phyloP scores from a whole-genome alignment of 768 basidiomycete genomes.

The Gymnopilus junonius region DNA sequence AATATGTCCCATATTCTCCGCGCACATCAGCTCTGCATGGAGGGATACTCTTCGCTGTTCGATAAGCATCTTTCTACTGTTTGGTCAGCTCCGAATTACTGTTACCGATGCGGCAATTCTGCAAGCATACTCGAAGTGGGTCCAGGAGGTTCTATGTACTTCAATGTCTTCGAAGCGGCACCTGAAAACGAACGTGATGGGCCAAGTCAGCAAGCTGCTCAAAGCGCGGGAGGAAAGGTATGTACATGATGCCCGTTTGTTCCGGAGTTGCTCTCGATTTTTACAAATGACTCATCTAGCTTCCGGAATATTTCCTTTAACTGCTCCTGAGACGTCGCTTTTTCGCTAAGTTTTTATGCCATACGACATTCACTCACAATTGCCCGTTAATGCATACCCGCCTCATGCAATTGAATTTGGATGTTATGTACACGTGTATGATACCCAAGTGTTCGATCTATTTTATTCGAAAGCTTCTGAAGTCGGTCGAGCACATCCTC shows the following conservation, averaged over 20 bases:
- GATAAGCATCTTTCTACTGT: conserved; percentile 96
- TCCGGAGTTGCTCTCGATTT: background rate
- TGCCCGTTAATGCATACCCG: background rate
- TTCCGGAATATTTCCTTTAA: conserved; percentile 81
- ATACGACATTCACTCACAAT: background rate
- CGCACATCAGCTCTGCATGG: conserved; percentile 99
- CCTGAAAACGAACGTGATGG: conserved; percentile 97
- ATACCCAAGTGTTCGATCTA: conserved; percentile 11
- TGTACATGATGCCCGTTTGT: background rate
- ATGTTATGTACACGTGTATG: conserved; percentile 17
- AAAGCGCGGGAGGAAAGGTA: conserved; percentile 77
- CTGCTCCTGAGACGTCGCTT: background rate
- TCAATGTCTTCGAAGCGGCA: conserved; percentile 98
- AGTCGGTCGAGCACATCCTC: background rate
- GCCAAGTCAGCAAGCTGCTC: conserved; percentile 76
- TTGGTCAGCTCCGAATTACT: conserved; percentile 99
- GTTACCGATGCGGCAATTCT: conserved; percentile 97
- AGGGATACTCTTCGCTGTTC: conserved; percentile 97
- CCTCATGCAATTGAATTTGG: conserved; percentile 7
- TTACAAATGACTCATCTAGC: conserved; percentile 39
- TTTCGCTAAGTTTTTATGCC: background rate
- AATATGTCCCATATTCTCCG: conserved; percentile 97
- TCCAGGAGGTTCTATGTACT: conserved; percentile 85
- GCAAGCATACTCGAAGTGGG: conserved; percentile 97
- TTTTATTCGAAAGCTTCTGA: background rate